These are phyloP conservation scores for Leptodermis oblonga DNA, from an alignment of 257 asterid genomes.

Conservation along the genomic window DNA sequence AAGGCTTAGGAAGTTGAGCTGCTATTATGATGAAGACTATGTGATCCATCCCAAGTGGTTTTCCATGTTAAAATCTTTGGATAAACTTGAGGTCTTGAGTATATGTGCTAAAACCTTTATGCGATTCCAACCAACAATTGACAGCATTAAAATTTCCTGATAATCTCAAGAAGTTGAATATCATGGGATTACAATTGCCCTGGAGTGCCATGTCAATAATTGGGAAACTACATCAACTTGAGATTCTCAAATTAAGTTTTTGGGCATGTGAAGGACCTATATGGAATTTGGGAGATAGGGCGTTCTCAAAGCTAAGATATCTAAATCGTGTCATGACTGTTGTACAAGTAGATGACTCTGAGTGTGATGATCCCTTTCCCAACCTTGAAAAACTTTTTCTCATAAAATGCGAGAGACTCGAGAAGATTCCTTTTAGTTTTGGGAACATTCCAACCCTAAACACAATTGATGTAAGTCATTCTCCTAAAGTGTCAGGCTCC, in stretches of 20 bases:
- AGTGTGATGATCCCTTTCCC: neutral
- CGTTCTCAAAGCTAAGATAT: neutral
- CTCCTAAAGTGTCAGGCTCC: neutral
- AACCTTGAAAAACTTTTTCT: neutral
- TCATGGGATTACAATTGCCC: neutral
- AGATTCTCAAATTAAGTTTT: neutral
- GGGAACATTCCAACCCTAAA: neutral
- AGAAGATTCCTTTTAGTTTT: neutral
- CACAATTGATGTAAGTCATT: no score
- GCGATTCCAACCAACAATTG: neutral
- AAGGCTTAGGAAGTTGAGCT: constrained; percentile 3
- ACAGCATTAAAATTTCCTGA: neutral
- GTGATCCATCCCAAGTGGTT: neutral
- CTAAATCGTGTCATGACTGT: neutral
- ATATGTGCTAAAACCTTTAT: neutral
- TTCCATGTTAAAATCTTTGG: neutral
- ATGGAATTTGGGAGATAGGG: constrained; percentile 1
- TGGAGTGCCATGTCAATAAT: constrained; percentile 3
- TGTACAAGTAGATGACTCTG: neutral
- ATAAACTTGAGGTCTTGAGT: neutral
- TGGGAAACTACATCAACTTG: neutral
- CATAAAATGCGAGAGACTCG: neutral
- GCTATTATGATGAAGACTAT: neutral
- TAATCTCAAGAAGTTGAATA: neutral
- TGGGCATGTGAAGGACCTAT: neutral